These are phyloP conservation scores for Lactarius pseudohatsudake DNA, from an alignment of 768 basidiomycete genomes.

Conservation along the genomic window DNA sequence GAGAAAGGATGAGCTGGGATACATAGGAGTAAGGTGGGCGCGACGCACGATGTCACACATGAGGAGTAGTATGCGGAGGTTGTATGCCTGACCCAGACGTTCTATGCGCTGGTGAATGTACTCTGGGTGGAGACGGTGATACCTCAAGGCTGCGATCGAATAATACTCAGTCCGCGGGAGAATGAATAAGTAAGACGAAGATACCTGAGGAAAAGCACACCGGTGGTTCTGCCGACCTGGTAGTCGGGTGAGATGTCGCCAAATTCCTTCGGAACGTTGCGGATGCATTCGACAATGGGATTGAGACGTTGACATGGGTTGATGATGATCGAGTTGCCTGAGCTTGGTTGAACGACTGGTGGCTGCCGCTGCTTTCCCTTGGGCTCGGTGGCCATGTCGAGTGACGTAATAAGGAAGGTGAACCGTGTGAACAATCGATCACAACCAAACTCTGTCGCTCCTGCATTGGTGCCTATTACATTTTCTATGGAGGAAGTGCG, in stretches of 20 bases:
- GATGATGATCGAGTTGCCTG: constrained; percentile 39
- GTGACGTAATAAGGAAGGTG: not conserved
- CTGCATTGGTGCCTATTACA: not conserved
- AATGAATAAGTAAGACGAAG: constrained; percentile 2
- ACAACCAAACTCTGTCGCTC: no score
- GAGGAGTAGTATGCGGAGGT: constrained; percentile 80
- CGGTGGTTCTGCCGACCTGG: constrained; percentile 92
- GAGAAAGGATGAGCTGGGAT: not conserved
- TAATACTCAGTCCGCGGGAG: no score
- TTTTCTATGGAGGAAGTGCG: not conserved
- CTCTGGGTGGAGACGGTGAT: constrained; percentile 96
- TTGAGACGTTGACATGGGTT: constrained; percentile 65
- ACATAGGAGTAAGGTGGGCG: not conserved
- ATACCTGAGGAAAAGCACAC: constrained; percentile 89
- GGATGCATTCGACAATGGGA: constrained; percentile 81
- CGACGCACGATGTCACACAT: constrained; percentile 69
- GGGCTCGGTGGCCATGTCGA: not conserved
- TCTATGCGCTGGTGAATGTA: constrained; percentile 93
- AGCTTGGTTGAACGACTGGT: constrained; percentile 37
- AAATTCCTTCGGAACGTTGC: constrained; percentile 90
- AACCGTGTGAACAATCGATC: not conserved
- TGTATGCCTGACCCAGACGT: constrained; percentile 78
- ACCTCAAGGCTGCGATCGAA: constrained; percentile 63
- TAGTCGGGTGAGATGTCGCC: constrained; percentile 93
- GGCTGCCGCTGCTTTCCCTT: constrained; percentile 31